These are phyloP conservation scores for Intubia oerlemansii DNA, from an alignment of 2,329 filamentous ascomycete genomes.

Conservation along the genomic window DNA sequence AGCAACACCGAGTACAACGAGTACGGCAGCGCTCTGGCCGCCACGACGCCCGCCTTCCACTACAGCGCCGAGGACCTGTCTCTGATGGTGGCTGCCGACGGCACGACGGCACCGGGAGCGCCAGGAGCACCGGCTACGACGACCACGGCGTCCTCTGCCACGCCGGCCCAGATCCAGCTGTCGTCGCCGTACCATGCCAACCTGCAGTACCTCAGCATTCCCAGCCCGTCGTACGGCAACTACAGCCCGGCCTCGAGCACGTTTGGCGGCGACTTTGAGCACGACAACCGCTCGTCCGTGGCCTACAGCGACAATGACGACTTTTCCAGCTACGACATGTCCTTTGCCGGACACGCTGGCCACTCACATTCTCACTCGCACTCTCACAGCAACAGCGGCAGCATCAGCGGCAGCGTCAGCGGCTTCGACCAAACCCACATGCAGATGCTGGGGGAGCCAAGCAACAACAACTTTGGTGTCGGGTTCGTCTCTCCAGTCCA, in stretches of 20 bases:
- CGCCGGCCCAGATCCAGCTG: slow-evolving; percentile 23
- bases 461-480: slow-evolving; percentile 26
- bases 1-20: too few relatives aligned
- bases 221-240: slow-evolving; percentile 36
- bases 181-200: slow-evolving; percentile 21
- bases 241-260: slow-evolving; percentile 43
- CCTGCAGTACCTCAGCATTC: slow-evolving; percentile 39
- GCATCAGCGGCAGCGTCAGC: slow-evolving; percentile 1
- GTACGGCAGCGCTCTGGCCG: too few relatives aligned
- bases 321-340: slow-evolving; percentile 26
- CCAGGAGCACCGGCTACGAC: slow-evolving; percentile 22
- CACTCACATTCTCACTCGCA: too few relatives aligned
- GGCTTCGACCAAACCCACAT: slow-evolving; percentile 19
- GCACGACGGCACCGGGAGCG: slow-evolving; percentile 10
- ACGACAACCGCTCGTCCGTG: slow-evolving; percentile 22
- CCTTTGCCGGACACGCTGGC: slow-evolving; percentile 11
- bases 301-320: slow-evolving; percentile 42
- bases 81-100: slow-evolving; percentile 24
- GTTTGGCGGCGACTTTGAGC: slow-evolving; percentile 20
- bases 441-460: slow-evolving; percentile 22
- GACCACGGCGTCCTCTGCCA: too few relatives aligned
- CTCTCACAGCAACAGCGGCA: slow-evolving; percentile 14
- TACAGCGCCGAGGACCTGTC: slow-evolving; percentile 43
- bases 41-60: slow-evolving; percentile 32
- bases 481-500: slow-evolving; percentile 44